Evolutionary conservation across 306 rosid species (phyloP), one percentile per base, ranked within the genome.

Genomic region (Hippophae tibetana): DNA sequence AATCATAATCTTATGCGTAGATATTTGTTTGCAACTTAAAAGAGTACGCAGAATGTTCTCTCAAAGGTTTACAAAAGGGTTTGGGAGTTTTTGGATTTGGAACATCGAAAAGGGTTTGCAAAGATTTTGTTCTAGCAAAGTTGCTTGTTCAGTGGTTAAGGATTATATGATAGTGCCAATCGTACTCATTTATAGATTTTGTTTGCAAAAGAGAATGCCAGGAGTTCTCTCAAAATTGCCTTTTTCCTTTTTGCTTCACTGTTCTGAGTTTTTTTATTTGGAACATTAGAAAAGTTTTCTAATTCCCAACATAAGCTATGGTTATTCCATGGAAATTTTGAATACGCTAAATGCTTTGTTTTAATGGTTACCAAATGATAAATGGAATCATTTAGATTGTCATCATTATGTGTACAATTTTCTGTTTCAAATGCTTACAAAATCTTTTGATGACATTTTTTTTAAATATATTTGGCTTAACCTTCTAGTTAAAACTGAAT

Each of bases 401-500:
- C 42, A n/a, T 57, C 56, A 27, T 43, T 58, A 44, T 6, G 49
- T 23, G 46, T 25, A 40, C 60, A 43, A 59, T 56, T 43, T 61
- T 59, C 6, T 6, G 41, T 43, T 56, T 43, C 57, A 43, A 52
- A 66, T 42, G 56, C 56, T 31, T 61, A 47, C 63, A 56, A 47
- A 54, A 31, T 54, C 63, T 13, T 49, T 13, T n/a, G 9, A 2
- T 42, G 18, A 11, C 23, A 9, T 31, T 70, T 62, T 47, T 65
- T 60, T 8, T 52, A 14, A 41, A 41, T 9, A 26, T 56, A 54
- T 61, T 55, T 23, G n/a, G 10, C 7, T 40, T 56, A 54, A 12
- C 58, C 60, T 42, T 52, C 23, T 14, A 59, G 8, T 50, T 7
- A 60, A 74, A 73, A 81, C 47, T 73, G 43, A 58, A 49, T 64